A percentile compares a stretch with the other conserved stretches of the same genome.
Conservation (phyloP, 352 stramenopile genomes). For the Globisporangium irregulare region DNA sequence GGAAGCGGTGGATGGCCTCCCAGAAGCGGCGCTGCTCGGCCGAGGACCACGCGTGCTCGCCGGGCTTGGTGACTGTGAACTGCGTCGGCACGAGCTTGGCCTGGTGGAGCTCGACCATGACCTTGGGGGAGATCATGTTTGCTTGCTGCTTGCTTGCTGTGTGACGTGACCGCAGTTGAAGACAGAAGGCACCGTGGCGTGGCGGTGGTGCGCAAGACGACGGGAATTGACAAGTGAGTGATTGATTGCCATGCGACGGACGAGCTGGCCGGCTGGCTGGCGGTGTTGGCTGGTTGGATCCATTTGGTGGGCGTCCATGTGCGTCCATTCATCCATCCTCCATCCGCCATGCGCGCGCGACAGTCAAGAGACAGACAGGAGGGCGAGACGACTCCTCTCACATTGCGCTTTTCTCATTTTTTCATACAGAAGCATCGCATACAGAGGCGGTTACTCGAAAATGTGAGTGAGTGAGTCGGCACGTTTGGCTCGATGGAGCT, state of each 20-base stretch:
- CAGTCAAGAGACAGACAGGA: constrained; percentile 5
- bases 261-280: not conserved
- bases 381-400: not conserved
- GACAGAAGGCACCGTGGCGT: not conserved
- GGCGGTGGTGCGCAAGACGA: not conserved
- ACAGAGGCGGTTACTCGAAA: constrained; percentile 1
- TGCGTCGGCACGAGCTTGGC: constrained; percentile 53
- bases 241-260: not conserved
- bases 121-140: constrained; percentile 51
- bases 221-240: constrained; percentile 10
- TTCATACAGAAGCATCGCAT: not conserved
- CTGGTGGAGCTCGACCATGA: constrained; percentile 56
- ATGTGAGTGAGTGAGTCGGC: constrained; percentile 1
- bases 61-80: constrained; percentile 54
- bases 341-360: not conserved
- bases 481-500: not conserved
- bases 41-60: constrained; percentile 47
- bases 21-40: constrained; percentile 50
- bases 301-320: not conserved
- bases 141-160: constrained; percentile 1
- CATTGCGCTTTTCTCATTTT: constrained; percentile 8
- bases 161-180: not conserved
- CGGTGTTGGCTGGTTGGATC: not conserved
- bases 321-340: constrained; percentile 7
- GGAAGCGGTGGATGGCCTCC: constrained; percentile 57